Conservation (phyloP, 805 yeast genomes). For the Candida sakaeoensis region DNA sequence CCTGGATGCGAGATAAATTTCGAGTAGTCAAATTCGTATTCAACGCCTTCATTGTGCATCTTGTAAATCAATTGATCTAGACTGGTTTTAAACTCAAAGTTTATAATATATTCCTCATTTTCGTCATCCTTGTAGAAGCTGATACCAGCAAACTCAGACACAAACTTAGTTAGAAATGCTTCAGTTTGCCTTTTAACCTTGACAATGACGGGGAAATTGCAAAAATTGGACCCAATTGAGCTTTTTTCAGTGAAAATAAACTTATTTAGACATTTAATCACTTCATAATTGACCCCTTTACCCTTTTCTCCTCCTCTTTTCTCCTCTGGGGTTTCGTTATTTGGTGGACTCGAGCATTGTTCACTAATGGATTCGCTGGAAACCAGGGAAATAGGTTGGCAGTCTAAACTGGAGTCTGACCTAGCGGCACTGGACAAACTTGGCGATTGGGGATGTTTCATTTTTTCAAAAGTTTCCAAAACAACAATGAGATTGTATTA, state of each 20-base stretch:
- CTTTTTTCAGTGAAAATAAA: slow-evolving; percentile 7
- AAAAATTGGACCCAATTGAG: slow-evolving; percentile 4
- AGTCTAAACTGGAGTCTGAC: slow-evolving; percentile 7
- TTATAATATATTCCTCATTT: slow-evolving; percentile 4
- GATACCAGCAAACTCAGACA: neutral
- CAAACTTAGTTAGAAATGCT: neutral
- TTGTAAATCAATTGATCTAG: slow-evolving; percentile 11
- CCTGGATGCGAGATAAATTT: slow-evolving; percentile 52
- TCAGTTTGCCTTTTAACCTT: slow-evolving; percentile 3
- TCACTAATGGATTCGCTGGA: slow-evolving; percentile 5
- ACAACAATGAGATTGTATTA: neutral
- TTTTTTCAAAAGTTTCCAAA: too few species aligned
- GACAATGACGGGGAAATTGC: slow-evolving; percentile 10
- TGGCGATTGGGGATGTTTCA: slow-evolving; percentile 5
- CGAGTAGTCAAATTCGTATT: slow-evolving; percentile 22
- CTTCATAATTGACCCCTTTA: neutral
- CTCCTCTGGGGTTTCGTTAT: too few species aligned
- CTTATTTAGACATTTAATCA: slow-evolving; percentile 8
- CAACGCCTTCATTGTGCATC: slow-evolving; percentile 6
- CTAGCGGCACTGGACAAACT: slow-evolving; percentile 7
- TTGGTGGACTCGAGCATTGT: neutral
- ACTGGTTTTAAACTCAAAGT: slow-evolving; percentile 3
- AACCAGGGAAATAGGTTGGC: slow-evolving; percentile 6
- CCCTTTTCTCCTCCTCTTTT: neutral
- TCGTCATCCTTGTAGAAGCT: neutral